Conservation (phyloP, 2,329 filamentous ascomycete species). For the Akanthomyces uredinophilus region DNA sequence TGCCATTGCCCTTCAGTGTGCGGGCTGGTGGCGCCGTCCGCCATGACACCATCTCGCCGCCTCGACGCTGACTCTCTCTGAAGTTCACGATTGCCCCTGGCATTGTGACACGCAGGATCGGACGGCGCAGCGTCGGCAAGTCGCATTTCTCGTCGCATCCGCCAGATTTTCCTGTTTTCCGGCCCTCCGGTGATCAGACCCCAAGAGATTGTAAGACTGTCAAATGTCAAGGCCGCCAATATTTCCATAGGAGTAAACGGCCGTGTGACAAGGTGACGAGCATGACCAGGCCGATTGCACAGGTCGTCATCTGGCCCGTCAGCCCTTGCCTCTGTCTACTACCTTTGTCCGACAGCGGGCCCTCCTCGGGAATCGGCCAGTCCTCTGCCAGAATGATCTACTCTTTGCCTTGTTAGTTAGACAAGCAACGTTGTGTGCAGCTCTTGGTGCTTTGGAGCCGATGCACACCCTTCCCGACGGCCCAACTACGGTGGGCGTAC, state of each 20-base stretch:
- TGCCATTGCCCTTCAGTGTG: neutral
- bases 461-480: neutral
- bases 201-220: neutral
- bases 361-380: neutral
- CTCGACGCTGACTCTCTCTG: neutral
- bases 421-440: neutral
- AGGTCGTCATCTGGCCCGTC: neutral
- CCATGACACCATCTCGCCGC: neutral
- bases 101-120: neutral
- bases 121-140: neutral
- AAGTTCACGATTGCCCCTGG: neutral
- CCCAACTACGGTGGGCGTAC: neutral
- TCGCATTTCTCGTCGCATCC: neutral
- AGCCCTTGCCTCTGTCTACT: neutral
- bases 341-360: neutral
- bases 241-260: neutral
- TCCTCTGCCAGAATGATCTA: neutral
- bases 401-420: neutral
- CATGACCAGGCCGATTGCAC: neutral
- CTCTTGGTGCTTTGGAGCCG: neutral
- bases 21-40: neutral
- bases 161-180: neutral
- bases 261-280: neutral
- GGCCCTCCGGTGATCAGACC: neutral
- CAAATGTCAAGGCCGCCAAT: neutral